Conservation (phyloP, 2,329 filamentous ascomycete species). For the Cytospora chrysosperma region DNA sequence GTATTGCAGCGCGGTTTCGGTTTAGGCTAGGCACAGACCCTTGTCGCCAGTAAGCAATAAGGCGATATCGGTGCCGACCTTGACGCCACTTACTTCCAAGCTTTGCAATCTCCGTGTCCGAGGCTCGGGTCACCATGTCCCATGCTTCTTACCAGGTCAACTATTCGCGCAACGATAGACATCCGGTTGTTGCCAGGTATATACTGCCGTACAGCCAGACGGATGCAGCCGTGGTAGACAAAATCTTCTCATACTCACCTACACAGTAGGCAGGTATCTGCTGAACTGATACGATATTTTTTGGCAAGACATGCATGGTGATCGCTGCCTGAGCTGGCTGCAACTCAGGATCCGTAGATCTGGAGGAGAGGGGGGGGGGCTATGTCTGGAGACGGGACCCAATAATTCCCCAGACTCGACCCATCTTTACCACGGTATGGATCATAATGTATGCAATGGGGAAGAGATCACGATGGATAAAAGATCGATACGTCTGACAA, state of each 20-base stretch:
- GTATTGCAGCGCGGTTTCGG: not conserved
- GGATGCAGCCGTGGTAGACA: too few relatives aligned
- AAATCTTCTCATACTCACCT: not conserved
- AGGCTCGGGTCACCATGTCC: too few relatives aligned
- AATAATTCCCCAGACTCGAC: slow-evolving; percentile 4
- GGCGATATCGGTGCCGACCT: not conserved
- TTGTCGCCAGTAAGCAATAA: not conserved
- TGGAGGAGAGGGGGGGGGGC: too few relatives aligned
- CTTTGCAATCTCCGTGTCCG: not conserved
- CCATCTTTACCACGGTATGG: not conserved
- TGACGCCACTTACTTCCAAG: not conserved
- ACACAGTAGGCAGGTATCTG: too few relatives aligned
- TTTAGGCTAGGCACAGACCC: not conserved
- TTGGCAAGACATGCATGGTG: not conserved
- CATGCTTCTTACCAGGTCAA: too few relatives aligned
- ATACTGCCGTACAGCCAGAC: too few relatives aligned
- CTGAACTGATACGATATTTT: not conserved
- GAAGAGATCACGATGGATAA: slow-evolving; percentile 13
- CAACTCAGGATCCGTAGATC: not conserved
- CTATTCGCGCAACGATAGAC: too few relatives aligned
- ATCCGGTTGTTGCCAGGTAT: too few relatives aligned
- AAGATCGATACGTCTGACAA: slow-evolving; percentile 6
- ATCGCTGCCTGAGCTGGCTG: not conserved
- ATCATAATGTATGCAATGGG: not conserved
- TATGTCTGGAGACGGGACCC: slow-evolving; percentile 11